Conservation (phyloP, 163 green algal species). For the Coccomyxa subellipsoidea region DNA sequence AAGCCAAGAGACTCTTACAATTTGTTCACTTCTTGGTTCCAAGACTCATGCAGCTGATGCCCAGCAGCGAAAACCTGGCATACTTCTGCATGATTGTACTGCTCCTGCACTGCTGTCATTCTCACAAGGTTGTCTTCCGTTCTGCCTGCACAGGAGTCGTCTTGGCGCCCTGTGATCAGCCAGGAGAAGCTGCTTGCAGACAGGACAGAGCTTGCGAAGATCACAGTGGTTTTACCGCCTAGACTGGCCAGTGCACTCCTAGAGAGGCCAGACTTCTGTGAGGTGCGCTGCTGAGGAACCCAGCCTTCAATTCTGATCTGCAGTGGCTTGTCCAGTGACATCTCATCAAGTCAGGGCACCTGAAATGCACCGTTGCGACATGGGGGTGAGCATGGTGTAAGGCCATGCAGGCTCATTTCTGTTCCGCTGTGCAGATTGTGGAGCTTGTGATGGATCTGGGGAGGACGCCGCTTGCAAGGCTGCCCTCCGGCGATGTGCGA, state of each 20-base stretch:
- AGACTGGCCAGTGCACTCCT: neutral
- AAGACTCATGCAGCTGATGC: neutral
- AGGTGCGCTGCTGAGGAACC: neutral
- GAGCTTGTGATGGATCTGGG: slow-evolving; percentile 88
- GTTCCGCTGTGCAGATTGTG: slow-evolving; percentile 42
- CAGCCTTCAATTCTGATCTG: neutral
- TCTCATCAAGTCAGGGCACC: neutral
- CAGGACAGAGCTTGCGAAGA: neutral
- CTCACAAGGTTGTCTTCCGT: too few relatives aligned
- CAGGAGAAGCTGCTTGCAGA: neutral
- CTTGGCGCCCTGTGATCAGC: neutral
- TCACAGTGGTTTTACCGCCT: neutral
- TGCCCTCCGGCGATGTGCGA: slow-evolving; percentile 59
- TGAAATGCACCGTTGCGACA: neutral
- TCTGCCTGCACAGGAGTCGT: neutral
- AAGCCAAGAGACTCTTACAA: too few relatives aligned
- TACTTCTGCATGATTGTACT: neutral
- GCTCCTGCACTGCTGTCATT: neutral
- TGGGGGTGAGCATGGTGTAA: neutral
- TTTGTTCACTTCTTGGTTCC: too few relatives aligned
- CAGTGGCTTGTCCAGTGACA: neutral
- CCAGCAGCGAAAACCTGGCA: neutral
- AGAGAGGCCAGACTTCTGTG: neutral
- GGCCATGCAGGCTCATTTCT: neutral
- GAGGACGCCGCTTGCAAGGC: slow-evolving; percentile 74